Evolutionary conservation across 2,329 filamentous ascomycete genomes (phyloP).

Genomic region (Beauveria sp.): DNA sequence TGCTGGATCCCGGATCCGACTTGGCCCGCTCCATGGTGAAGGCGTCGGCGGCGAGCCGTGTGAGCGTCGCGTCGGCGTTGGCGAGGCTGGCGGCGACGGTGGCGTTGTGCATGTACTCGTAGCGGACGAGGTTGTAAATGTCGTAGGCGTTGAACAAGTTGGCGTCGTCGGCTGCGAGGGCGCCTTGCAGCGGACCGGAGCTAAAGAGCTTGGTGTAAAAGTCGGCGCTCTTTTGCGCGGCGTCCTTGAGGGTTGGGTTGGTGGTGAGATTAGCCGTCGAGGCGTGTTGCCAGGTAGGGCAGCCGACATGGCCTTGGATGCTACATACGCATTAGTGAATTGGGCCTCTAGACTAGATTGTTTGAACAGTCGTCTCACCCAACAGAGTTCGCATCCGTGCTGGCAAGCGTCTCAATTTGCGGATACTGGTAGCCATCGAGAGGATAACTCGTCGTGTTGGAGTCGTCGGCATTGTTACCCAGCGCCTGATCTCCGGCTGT

Average conservation of each 20-base stretch:
- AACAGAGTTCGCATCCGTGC: constrained; percentile 35
- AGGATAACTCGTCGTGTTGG: constrained; percentile 50
- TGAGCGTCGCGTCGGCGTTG: constrained; percentile 24
- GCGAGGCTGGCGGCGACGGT: constrained; percentile 33
- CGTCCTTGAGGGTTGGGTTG: constrained; percentile 18
- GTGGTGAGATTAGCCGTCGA: constrained; percentile 19
- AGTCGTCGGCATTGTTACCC: constrained; percentile 30
- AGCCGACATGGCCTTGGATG: constrained; percentile 32
- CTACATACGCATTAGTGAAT: constrained; percentile 18
- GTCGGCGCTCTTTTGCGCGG: constrained; percentile 22
- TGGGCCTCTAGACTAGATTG: neutral
- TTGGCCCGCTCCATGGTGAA: constrained; percentile 55
- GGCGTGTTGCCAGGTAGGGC: constrained; percentile 30
- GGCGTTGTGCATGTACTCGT: constrained; percentile 44
- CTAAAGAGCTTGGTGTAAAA: constrained; percentile 39
- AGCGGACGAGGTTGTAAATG: constrained; percentile 50
- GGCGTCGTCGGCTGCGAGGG: constrained; percentile 26
- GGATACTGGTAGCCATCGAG: constrained; percentile 77
- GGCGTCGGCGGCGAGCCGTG: constrained; percentile 55
- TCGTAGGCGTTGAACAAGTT: constrained; percentile 43
- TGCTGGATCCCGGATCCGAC: constrained; percentile 22
- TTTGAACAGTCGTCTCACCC: constrained; percentile 28
- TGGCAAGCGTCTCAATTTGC: constrained; percentile 48
- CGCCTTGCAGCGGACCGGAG: constrained; percentile 28
- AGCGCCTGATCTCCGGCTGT: constrained; percentile 27